A percentile compares a stretch with the other conserved stretches of the same genome.
Conservation (phyloP, 768 basidiomycete species). For the Podaxis carcinomalis region DNA sequence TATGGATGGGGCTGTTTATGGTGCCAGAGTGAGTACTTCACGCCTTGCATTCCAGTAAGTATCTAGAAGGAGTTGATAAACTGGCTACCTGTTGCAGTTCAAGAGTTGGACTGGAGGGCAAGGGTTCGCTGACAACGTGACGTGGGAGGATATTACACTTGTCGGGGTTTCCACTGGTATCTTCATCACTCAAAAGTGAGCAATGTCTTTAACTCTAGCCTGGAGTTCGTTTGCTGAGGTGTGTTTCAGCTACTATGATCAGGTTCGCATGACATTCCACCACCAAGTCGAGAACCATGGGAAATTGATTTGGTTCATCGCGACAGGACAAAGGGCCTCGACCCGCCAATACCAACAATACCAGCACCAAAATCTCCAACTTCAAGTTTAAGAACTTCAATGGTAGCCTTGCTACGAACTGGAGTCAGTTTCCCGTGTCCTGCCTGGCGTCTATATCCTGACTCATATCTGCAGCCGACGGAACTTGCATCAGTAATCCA, state of each 20-base stretch:
- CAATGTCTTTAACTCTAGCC: background rate
- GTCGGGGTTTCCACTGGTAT: slow-evolving; percentile 41
- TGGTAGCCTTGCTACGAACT: slow-evolving; percentile 28
- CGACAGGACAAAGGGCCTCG: slow-evolving; percentile 28
- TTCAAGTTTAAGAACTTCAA: slow-evolving; percentile 32
- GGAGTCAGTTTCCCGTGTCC: slow-evolving; percentile 25
- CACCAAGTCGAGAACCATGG: background rate
- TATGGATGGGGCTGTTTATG: slow-evolving; percentile 46
- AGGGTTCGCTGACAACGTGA: slow-evolving; percentile 43
- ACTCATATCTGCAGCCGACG: slow-evolving; percentile 23
- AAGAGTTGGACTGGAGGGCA: slow-evolving; percentile 47
- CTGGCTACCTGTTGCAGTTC: slow-evolving; percentile 24
- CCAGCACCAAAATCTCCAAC: slow-evolving; percentile 31
- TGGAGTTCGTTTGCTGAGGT: background rate
- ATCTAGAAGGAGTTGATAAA: background rate
- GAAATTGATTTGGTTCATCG: background rate
- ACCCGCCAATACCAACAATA: slow-evolving; percentile 26
- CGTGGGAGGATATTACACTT: slow-evolving; percentile 41
- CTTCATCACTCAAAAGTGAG: slow-evolving; percentile 42
- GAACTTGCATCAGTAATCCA: slow-evolving; percentile 32
- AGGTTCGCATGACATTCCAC: slow-evolving; percentile 19
- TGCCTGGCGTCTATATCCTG: background rate
- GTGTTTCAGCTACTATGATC: slow-evolving; percentile 43
- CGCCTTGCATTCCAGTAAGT: background rate
- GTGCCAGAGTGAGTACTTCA: slow-evolving; percentile 30